Conservation (phyloP, 805 yeast genomes). For the Myxozyma neotropica region DNA sequence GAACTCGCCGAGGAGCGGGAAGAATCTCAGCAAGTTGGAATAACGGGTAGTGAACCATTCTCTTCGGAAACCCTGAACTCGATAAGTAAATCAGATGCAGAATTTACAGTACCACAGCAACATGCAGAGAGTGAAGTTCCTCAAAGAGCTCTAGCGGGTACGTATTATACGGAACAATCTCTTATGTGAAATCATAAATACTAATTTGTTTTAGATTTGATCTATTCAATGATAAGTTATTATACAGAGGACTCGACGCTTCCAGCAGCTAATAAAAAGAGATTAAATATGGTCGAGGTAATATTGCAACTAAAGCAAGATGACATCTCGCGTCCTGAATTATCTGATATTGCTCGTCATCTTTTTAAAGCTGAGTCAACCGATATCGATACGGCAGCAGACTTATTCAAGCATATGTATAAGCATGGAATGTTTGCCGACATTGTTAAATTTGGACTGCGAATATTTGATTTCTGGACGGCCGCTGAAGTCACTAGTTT, state of each 20-base stretch:
- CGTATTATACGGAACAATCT: not conserved
- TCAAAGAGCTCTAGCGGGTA: not conserved
- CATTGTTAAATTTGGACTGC: constrained; percentile 9
- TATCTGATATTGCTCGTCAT: constrained; percentile 4
- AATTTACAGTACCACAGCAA: not conserved
- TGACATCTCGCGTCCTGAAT: constrained; percentile 9
- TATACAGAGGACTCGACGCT: constrained; percentile 3
- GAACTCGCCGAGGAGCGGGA: not conserved
- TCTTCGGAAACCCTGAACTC: not conserved
- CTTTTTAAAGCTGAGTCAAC: not conserved
- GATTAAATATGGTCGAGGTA: not conserved
- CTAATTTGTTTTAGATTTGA: not conserved
- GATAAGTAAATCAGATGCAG: not conserved
- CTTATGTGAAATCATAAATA: not conserved
- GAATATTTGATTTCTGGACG: constrained; percentile 12
- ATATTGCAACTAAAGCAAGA: constrained; percentile 11
- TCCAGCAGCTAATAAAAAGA: not conserved
- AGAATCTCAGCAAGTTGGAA: not conserved
- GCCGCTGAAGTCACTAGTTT: constrained; percentile 10
- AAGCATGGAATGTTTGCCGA: constrained; percentile 19
- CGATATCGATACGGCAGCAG: not conserved
- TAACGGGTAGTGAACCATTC: constrained; percentile 1
- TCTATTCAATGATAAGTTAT: constrained; percentile 1
- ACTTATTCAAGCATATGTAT: constrained; percentile 17
- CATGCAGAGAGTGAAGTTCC: not conserved